Base-by-base conservation (phyloP, 208 protist species). In the Acanthamoeba royreba region DNA sequence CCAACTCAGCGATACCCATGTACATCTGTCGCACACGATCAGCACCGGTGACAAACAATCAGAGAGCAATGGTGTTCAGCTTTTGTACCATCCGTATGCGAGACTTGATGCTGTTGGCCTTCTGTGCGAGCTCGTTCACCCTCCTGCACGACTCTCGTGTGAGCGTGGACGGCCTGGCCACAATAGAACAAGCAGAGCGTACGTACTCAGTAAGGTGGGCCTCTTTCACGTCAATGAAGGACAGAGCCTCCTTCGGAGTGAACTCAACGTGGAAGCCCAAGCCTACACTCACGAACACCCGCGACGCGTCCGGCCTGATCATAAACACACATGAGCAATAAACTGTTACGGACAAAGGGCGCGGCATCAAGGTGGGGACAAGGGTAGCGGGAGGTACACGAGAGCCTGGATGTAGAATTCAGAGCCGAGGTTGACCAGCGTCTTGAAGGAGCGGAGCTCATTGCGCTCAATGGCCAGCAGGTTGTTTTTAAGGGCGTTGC, bases 241-340 rank as follows among this genome's bases (percentile, higher is more conserved):
- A 25, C 2, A 86, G 42, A 7, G 74, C 74, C 74, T 86, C 74
- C 15, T 86, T 53, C 8, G 45, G 19, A 9, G 74, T 86, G 42
- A 55, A 86, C 74, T 86, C 74, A 17, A 86, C 74, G 45, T 86
- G 74, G 42, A 86, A 86, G 74, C 74, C 74, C 13, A 86, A 43
- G 38, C 74, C 74, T 42, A 86, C 74, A 22, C 52, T 86, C 7
- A 86, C 74, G 38, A 22, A 86, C 74, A 86, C 74, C 74, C 33
- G 15, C 22, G 74, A 86, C 2, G 43, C 13, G 74, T 86, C 74
- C 45, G 74, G 74, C 42, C 74, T 86, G n/a, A 3, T n/a, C 63
- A n/a, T n/a, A n/a, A n/a, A n/a, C n/a, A n/a, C n/a, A n/a, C n/a
- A n/a, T n/a, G n/a, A n/a, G n/a, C n/a, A n/a, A n/a, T n/a, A n/a